Evolutionary conservation across 352 stramenopile genomes (phyloP), one percentile per base, ranked within the genome.

Genomic region (Globisporangium parvum): DNA sequence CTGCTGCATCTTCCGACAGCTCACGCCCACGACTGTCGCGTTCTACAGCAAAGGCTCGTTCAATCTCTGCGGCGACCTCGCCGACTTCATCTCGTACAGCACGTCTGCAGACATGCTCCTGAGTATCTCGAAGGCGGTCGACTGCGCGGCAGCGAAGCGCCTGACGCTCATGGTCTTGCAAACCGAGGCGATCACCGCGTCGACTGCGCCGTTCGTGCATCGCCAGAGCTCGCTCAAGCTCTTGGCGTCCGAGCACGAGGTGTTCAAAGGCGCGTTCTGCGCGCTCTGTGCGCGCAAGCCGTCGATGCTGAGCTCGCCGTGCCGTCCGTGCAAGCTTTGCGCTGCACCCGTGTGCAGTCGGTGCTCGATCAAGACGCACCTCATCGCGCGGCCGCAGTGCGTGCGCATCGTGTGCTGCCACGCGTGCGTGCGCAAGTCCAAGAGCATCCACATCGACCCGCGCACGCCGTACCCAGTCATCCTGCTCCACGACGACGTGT

Each of bases 1-100:
- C 35, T 84, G 74, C 54, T 80, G 71, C 51, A 85, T 87, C 51
- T 80, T 77, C 46, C 72, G 77, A 0, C 73, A 88, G 47, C 28
- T 75, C 20, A 51, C 60, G 6, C 64, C 73, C 0, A 65, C 64
- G 33, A 49, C 64, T 3, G 73, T 88, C 14, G 52, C 63, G 17
- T 67, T 75, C 48, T 88, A 82, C 47, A 68, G 66, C 46, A 85
- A 82, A 33, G 77, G 77, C 11, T 70, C 80, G 57, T 71, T 84
- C 44, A 65, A 85, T 55, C 54, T 84, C 5, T 66, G 69, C 4
- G 77, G 73, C 2, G 63, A 78, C 10, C 59, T 82, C 4, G 59
- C 72, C 0, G 60, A 74, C 2, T 66, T 77, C 15, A 54, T 85
- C 3, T 63, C 74, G 18, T 78, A 70, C 63, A 77, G 62, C 62